Conservation (phyloP, 352 stramenopile species). For the Phytophthora parvispora region DNA sequence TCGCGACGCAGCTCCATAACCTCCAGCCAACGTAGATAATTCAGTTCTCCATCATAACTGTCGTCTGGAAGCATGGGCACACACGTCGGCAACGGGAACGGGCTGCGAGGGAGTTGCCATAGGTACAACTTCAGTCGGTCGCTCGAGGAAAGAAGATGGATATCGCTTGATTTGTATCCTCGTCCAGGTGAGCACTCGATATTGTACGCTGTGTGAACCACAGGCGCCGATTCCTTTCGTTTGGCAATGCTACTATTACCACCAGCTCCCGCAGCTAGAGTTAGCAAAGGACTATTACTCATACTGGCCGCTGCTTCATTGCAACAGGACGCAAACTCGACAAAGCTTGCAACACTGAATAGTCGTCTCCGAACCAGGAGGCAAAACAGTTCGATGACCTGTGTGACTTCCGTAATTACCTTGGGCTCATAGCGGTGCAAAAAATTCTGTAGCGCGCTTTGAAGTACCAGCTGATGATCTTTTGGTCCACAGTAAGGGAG, state of each 20-base stretch:
- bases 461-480: conserved; percentile 78
- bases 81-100: conserved; percentile 73
- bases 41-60: conserved; percentile 74
- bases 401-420: conserved; percentile 78
- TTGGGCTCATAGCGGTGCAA: conserved; percentile 83
- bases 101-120: conserved; percentile 84
- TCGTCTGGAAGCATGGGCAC: conserved; percentile 71
- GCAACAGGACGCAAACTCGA: conserved; percentile 72
- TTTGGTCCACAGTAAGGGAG: conserved; percentile 45
- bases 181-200: conserved; percentile 87
- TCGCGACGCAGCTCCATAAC: conserved; percentile 83
- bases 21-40: conserved; percentile 82
- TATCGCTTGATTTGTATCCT: conserved; percentile 87
- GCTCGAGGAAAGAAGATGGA: conserved; percentile 65
- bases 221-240: conserved; percentile 46
- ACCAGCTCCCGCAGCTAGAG: conserved; percentile 35
- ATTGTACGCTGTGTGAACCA: conserved; percentile 87
- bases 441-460: conserved; percentile 81
- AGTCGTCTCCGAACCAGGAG: conserved; percentile 77
- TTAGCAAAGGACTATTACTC: conserved; percentile 41
- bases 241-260: conserved; percentile 28
- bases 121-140: conserved; percentile 85
- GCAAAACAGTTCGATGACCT: conserved; percentile 87
- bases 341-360: conserved; percentile 80
- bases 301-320: conserved; percentile 52